phyloP scores from a whole-genome alignment of 331 rosid genomes.

The Acacia concinna region DNA sequence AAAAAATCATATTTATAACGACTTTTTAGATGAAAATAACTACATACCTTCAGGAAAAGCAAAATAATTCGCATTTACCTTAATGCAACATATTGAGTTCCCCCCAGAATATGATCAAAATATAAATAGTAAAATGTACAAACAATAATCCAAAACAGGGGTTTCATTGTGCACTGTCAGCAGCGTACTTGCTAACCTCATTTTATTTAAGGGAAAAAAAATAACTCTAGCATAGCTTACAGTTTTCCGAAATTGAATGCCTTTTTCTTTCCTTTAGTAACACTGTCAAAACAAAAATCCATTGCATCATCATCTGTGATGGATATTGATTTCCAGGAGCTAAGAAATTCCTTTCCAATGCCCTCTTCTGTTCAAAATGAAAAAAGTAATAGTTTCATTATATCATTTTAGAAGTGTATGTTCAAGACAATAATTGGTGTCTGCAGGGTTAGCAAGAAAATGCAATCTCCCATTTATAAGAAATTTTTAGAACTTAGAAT shows the following conservation, averaged over 20 bases:
- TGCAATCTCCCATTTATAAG: constrained; percentile 25
- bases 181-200: constrained; percentile 1
- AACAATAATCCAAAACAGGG: background rate
- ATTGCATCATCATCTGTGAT: constrained; percentile 65
- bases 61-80: constrained; percentile 15
- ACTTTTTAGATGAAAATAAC: constrained; percentile 24
- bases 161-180: constrained; percentile 27
- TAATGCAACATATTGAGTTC: constrained; percentile 21
- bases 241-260: constrained; percentile 69
- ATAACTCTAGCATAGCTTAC: constrained; percentile 44
- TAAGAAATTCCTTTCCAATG: constrained; percentile 68
- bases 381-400: constrained; percentile 10
- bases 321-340: constrained; percentile 89
- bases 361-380: constrained; percentile 60
- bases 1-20: background rate
- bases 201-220: background rate
- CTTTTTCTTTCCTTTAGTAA: constrained; percentile 65
- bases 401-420: constrained; percentile 2
- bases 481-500: constrained; percentile 19
- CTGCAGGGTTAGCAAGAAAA: background rate
- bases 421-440: background rate
- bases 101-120: constrained; percentile 19
- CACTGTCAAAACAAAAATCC: constrained; percentile 68
- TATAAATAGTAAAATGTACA: constrained; percentile 3
- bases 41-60: constrained; percentile 6